Base-by-base conservation (phyloP, 345 rosid genomes). In the Eutrema japonicum region DNA sequence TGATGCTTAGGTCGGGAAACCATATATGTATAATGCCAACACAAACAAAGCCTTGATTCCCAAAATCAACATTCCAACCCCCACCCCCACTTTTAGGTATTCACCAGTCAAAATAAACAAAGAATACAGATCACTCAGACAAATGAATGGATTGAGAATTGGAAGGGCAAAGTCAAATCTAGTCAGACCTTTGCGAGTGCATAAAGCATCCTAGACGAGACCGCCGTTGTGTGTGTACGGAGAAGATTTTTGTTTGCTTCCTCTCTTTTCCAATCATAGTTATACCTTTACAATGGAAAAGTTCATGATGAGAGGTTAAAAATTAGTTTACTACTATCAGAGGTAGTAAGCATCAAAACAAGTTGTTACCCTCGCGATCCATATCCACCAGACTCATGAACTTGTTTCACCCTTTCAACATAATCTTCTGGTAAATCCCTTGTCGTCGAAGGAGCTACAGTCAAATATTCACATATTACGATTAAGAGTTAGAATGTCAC, bases 141-240 rank as follows among this genome's bases (percentile, higher is more conserved):
- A 70, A 5, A 52, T 10, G 10, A 32, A 53, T 22, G 16, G 38
- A 61, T 11, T 42, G 7, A 16, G 37, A 30, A 22, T 10, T 8
- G 57, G 45, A 57, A 77, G 3, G 43, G 12, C 2, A 55, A 53
- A 14, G 35, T 54, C n/a, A 8, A 68, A 49, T 63, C 14, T 40
- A 63, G 64, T 59, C 75, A 66, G 26, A 93, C 98, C 95, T 91
- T 81, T 65, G 97, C 97, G 45, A 94, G 82, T 29, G 80, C 84
- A 83, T 94, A 86, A 63, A 94, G 97, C 97, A 94, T 87, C 76
- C 89, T 82, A 30, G 97, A 85, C 56, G 98, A 94, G 64, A 88
- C 96, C 11, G 97, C 97, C 1, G 97, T 94, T 33, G 97, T 94
- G 78, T 94, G 98, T 70, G 98, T 94, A 56, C 97, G 89, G 65